Evolutionary conservation across 257 asterid species (phyloP).

Genomic region (Striga asiatica): DNA sequence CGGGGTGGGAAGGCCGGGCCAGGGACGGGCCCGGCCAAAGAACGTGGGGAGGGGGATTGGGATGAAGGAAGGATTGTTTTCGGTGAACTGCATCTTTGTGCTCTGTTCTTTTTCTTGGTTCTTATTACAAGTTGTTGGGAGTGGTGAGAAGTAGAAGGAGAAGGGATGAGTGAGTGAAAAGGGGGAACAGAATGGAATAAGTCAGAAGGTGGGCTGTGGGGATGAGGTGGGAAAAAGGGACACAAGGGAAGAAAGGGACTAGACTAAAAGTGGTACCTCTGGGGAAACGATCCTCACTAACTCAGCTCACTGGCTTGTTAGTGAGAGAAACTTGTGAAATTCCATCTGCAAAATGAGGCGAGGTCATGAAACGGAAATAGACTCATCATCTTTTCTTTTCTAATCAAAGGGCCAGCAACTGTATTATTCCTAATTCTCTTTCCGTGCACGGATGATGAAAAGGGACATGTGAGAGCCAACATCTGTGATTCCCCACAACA

Average conservation of each 20-base stretch:
- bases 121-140: background rate
- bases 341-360: constrained; percentile 36
- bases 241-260: constrained; percentile 60
- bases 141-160: background rate
- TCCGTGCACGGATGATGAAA: constrained; percentile 28
- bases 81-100: constrained; percentile 65
- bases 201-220: background rate
- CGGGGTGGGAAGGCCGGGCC: constrained; percentile 64
- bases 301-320: background rate
- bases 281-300: constrained; percentile 43
- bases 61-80: constrained; percentile 34
- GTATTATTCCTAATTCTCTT: constrained; percentile 20
- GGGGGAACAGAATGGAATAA: background rate
- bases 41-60: constrained; percentile 31
- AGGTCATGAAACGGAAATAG: constrained; percentile 48
- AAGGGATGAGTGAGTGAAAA: background rate
- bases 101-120: too few species aligned
- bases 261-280: constrained; percentile 61
- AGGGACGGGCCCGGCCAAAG: constrained; percentile 19
- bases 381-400: constrained; percentile 45
- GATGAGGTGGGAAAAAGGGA: constrained; percentile 5
- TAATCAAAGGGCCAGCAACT: constrained; percentile 1
- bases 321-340: too few species aligned
- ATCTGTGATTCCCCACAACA: constrained; percentile 20
- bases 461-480: constrained; percentile 30